Conservation (phyloP, 306 rosid genomes). For the Potentilla sterilis region DNA sequence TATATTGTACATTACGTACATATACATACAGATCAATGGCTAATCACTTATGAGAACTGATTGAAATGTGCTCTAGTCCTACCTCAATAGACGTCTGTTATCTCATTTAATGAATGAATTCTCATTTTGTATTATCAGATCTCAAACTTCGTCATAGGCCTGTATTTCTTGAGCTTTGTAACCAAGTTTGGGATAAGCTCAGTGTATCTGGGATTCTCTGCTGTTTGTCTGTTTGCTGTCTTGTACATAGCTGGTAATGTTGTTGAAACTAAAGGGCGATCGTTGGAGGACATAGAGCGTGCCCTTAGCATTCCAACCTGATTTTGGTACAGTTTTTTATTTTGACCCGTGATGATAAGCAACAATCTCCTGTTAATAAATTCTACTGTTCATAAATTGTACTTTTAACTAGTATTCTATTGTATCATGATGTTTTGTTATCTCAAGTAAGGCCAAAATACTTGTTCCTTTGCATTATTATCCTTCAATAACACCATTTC, state of each 20-base stretch:
- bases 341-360: not conserved
- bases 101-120: conserved; percentile 14
- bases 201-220: conserved; percentile 77
- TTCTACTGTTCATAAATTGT: not conserved
- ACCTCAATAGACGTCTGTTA: not conserved
- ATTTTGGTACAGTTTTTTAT: conserved; percentile 13
- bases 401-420: not conserved
- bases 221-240: conserved; percentile 79
- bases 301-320: conserved; percentile 62
- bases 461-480: not conserved
- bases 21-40: not conserved
- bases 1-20: not conserved
- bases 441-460: not conserved
- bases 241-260: conserved; percentile 77
- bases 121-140: conserved; percentile 47
- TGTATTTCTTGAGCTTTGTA: conserved; percentile 91
- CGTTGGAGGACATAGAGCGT: conserved; percentile 88
- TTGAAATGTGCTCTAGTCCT: not conserved
- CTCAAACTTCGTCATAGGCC: conserved; percentile 86
- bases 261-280: conserved; percentile 94
- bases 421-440: not conserved
- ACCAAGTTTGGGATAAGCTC: conserved; percentile 86
- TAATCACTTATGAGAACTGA: not conserved
- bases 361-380: not conserved
- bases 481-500: not conserved